These are phyloP conservation scores for Auriscalpium orientale DNA, from an alignment of 768 basidiomycete genomes.

Conservation along the genomic window DNA sequence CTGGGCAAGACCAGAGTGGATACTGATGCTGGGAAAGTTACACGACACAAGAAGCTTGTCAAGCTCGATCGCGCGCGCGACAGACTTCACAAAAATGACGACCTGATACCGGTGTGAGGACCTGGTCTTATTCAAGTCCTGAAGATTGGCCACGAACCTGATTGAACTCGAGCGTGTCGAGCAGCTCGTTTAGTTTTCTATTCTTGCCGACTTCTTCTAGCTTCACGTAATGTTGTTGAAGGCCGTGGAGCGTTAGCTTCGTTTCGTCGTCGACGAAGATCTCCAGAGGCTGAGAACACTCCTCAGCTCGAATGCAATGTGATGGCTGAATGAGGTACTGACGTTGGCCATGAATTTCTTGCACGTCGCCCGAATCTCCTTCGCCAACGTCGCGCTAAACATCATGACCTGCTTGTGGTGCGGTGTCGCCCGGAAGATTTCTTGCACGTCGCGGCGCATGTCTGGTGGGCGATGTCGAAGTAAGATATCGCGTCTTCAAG, in stretches of 20 bases:
- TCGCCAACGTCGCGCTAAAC: conserved; percentile 97
- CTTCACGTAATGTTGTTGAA: conserved; percentile 98
- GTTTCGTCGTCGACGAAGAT: conserved; percentile 99
- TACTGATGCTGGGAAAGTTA: conserved; percentile 97
- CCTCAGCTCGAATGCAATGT: neutral
- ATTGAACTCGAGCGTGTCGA: conserved; percentile 97
- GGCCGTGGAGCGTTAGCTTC: conserved; percentile 93
- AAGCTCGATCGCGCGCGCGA: conserved; percentile 90
- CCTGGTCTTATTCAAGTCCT: neutral
- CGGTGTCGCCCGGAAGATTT: conserved; percentile 97
- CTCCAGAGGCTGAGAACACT: conserved; percentile 73
- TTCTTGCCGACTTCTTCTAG: conserved; percentile 94
- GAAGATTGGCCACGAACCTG: conserved; percentile 49
- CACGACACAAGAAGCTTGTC: conserved; percentile 95
- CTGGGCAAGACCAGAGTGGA: conserved; percentile 90
- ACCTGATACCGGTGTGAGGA: conserved; percentile 47
- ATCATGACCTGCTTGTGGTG: conserved; percentile 99
- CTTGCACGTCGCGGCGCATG: conserved; percentile 99
- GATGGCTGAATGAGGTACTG: conserved; percentile 25
- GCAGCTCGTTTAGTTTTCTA: conserved; percentile 90
- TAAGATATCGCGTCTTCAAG: conserved; percentile 50
- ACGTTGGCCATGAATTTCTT: conserved; percentile 99
- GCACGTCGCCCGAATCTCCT: conserved; percentile 95
- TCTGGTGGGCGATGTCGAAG: conserved; percentile 75
- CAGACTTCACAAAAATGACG: conserved; percentile 98